phyloP scores from a whole-genome alignment of 495 filamentous ascomycete genomes.

The Rhypophila decipiens region DNA sequence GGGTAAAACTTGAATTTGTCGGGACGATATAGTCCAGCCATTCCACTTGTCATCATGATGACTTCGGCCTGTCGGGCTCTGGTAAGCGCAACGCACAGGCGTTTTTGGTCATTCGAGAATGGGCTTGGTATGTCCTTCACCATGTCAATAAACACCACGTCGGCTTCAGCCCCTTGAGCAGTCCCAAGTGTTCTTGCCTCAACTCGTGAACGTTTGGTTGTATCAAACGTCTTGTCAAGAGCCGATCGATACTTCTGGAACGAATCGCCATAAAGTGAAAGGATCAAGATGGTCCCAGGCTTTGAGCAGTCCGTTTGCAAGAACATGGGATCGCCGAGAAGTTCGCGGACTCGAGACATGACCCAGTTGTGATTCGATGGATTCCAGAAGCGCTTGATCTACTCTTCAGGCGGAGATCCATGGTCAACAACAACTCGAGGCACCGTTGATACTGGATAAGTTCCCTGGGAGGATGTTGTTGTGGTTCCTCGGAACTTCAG shows the following conservation, averaged over 20 bases:
- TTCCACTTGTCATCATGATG: conserved; percentile 5
- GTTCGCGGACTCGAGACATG: conserved; percentile 17
- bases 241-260: neutral
- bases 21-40: too few species aligned
- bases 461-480: too few species aligned
- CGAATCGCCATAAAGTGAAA: conserved; percentile 5
- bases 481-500: conserved; percentile 1
- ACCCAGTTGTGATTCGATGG: conserved; percentile 20
- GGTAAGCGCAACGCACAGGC: conserved; percentile 6
- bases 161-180: conserved; percentile 5
- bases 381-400: conserved; percentile 6
- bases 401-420: neutral
- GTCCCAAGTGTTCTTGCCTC: conserved; percentile 1
- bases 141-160: conserved; percentile 14
- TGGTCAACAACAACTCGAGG: neutral
- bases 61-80: conserved; percentile 11
- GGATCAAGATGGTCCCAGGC: conserved; percentile 7
- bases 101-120: conserved; percentile 1
- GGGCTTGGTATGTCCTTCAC: neutral
- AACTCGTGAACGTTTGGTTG: neutral
- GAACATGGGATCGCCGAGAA: neutral
- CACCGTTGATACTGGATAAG: neutral
- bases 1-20: too few species aligned
- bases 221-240: neutral
- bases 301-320: neutral